Evolutionary conservation across 2,329 filamentous ascomycete species (phyloP).

Genomic region (Neofusicoccum laricinum): DNA sequence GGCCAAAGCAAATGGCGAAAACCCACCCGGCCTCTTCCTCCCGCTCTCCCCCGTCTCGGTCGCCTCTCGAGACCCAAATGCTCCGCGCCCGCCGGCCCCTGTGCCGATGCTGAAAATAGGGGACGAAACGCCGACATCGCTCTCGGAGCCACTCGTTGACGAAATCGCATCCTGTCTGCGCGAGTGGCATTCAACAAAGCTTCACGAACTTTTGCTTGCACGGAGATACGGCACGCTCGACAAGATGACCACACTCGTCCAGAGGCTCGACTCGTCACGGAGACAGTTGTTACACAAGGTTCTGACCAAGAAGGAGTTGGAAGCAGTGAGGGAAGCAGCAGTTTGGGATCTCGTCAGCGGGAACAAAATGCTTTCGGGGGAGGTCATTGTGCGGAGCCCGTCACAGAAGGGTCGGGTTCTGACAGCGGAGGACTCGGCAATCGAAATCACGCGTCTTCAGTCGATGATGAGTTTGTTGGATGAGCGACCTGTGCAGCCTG

Average conservation of each 20-base stretch:
- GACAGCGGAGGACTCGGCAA: constrained; percentile 88
- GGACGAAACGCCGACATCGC: constrained; percentile 89
- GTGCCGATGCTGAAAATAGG: constrained; percentile 98
- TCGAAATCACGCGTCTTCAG: constrained; percentile 86
- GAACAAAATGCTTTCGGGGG: constrained; percentile 90
- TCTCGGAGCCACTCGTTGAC: constrained; percentile 87
- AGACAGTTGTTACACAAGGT: constrained; percentile 93
- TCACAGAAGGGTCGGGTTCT: constrained; percentile 77
- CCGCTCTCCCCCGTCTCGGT: constrained; percentile 39
- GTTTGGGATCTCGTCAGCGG: constrained; percentile 94
- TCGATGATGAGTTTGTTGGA: constrained; percentile 94
- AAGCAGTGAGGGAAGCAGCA: constrained; percentile 77
- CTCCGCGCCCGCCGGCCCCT: constrained; percentile 78
- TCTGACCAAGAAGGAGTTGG: constrained; percentile 80
- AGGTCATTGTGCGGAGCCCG: constrained; percentile 92
- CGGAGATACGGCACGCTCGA: constrained; percentile 80
- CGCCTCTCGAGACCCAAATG: constrained; percentile 60
- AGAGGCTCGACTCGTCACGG: constrained; percentile 77
- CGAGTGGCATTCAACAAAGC: constrained; percentile 97
- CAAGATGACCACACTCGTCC: constrained; percentile 75
- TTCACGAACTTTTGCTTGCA: constrained; percentile 84
- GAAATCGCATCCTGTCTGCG: constrained; percentile 95
- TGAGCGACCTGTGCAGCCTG: constrained; percentile 66
- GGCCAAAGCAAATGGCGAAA: constrained; percentile 38
- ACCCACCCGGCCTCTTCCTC: constrained; percentile 36